These are phyloP conservation scores for Phalaenopsis aphrodite DNA, from an alignment of 106 monocot genomes.

Conservation along the genomic window DNA sequence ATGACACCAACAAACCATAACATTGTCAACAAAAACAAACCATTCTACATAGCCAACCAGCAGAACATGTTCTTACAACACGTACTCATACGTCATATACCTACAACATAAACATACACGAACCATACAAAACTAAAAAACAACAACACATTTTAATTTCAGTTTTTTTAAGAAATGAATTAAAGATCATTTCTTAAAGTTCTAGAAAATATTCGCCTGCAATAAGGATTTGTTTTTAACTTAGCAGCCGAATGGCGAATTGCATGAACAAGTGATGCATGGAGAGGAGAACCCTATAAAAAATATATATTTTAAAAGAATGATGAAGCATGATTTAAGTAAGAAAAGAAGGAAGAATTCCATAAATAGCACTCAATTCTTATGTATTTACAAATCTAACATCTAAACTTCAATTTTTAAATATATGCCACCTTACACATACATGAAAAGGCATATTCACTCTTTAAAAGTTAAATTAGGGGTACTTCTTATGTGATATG, in stretches of 20 bases:
- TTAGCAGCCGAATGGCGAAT: slow-evolving; percentile 22
- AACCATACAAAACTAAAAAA: background rate
- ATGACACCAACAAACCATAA: background rate
- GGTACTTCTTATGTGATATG: no score
- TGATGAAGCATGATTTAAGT: background rate
- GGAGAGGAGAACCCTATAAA: slow-evolving; percentile 20
- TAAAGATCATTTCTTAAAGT: background rate
- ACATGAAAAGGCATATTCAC: no score
- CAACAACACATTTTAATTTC: background rate
- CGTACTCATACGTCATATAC: background rate
- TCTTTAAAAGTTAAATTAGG: no score
- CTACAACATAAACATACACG: background rate
- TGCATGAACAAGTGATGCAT: slow-evolving; percentile 17
- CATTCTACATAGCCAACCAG: background rate
- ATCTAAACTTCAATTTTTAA: no score
- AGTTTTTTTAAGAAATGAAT: background rate
- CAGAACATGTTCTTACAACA: background rate
- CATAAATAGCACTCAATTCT: no score
- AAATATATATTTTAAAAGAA: background rate
- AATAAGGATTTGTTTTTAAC: slow-evolving; percentile 31
- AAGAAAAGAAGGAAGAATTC: background rate
- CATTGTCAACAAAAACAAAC: background rate
- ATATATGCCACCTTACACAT: no score
- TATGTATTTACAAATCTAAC: no score
- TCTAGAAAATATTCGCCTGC: slow-evolving; percentile 27